A percentile compares a stretch with the other conserved stretches of the same genome.
phyloP scores from a whole-genome alignment of 768 basidiomycete species.

The Kwoniella pini region DNA sequence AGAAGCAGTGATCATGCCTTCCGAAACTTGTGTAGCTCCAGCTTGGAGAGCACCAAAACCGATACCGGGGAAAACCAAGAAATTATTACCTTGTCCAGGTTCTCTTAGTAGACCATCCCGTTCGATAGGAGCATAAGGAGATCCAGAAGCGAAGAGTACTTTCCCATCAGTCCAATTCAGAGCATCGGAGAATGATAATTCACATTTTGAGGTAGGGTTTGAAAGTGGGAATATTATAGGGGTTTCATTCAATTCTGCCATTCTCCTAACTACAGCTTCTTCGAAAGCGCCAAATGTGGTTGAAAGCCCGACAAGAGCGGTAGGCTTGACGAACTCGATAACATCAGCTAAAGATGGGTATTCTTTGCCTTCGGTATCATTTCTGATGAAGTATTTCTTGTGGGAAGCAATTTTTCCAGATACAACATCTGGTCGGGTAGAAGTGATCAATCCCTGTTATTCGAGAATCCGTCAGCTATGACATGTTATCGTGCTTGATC shows the following conservation, averaged over 20 bases:
- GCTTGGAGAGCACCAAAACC: conserved; percentile 63
- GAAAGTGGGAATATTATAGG: conserved; percentile 93
- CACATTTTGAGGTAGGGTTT: conserved; percentile 64
- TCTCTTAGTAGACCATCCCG: conserved; percentile 64
- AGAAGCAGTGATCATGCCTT: conserved; percentile 85
- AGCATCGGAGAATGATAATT: conserved; percentile 49
- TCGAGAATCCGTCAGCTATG: background rate
- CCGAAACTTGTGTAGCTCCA: conserved; percentile 70
- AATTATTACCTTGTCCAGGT: conserved; percentile 92
- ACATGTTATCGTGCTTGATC: background rate
- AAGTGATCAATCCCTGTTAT: conserved; percentile 73
- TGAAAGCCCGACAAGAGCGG: conserved; percentile 85
- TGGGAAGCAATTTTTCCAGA: conserved; percentile 67
- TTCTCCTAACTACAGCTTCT: conserved; percentile 67
- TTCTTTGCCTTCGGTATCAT: conserved; percentile 74
- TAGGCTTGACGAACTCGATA: conserved; percentile 78
- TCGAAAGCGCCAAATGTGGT: conserved; percentile 79
- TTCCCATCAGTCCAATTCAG: conserved; percentile 63
- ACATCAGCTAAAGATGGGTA: conserved; percentile 75
- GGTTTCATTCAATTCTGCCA: conserved; percentile 70
- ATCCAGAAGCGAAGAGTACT: conserved; percentile 76
- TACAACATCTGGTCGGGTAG: conserved; percentile 63
- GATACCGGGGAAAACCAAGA: conserved; percentile 69
- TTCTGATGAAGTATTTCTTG: conserved; percentile 83
- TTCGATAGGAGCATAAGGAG: conserved; percentile 71